Percentiles rank a stretch among this genome's conserved stretches.
Evolutionary conservation across 2,329 filamentous ascomycete species (phyloP).

Genomic region (Colletotrichum sp.): DNA sequence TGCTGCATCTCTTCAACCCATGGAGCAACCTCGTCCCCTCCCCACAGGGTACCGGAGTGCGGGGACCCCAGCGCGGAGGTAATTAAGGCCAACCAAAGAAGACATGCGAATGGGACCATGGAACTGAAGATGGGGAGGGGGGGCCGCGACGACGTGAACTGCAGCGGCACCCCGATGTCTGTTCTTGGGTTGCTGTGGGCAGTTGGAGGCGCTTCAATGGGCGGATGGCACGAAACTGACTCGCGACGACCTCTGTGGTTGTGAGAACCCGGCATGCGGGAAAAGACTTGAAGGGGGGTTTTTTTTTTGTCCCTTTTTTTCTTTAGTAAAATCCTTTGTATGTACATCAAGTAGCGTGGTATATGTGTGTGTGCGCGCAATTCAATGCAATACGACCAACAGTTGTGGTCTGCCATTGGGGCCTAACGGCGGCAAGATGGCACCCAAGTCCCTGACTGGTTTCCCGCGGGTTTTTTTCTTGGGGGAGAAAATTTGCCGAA

Average conservation of each 20-base stretch:
- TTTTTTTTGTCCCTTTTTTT: not conserved
- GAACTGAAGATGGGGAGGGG: not conserved
- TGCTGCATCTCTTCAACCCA: conserved; percentile 1
- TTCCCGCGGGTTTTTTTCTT: not conserved
- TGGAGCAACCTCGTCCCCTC: not conserved
- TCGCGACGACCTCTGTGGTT: not conserved
- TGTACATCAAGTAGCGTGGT: not conserved
- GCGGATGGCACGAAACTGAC: not conserved
- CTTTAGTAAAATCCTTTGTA: not conserved
- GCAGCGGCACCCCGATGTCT: not conserved
- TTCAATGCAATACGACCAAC: not conserved
- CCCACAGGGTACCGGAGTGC: conserved; percentile 1
- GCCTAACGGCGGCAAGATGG: not conserved
- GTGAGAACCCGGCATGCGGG: not conserved
- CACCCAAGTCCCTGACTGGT: not conserved
- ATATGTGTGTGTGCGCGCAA: not conserved
- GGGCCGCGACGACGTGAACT: not conserved
- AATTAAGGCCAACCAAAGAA: not conserved
- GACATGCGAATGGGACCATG: not conserved
- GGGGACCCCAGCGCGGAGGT: conserved; percentile 19
- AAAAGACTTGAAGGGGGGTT: not conserved
- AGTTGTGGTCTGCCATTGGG: not conserved
- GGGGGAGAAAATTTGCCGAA: not conserved
- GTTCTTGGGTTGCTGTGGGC: not conserved
- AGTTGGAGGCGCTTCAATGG: conserved; percentile 1